phyloP scores from a whole-genome alignment of 805 yeast genomes.

The Myxozyma sirexii region DNA sequence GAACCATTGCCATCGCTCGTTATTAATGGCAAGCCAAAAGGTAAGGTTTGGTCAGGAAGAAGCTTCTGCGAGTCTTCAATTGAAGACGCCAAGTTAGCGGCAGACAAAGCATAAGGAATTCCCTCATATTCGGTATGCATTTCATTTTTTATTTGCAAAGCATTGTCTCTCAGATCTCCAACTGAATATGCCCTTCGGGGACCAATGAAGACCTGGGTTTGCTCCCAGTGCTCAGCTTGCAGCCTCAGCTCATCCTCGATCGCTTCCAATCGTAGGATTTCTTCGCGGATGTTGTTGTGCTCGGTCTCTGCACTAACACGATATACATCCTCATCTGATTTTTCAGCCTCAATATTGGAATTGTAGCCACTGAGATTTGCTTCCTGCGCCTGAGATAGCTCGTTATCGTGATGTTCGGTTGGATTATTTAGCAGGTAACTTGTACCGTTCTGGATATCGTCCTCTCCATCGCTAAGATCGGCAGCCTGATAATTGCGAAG shows the following conservation, averaged over 20 bases:
- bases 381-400: too few relatives aligned
- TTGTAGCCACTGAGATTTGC: too few relatives aligned
- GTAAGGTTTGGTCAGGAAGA: too few relatives aligned
- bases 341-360: not conserved
- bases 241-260: constrained; percentile 13
- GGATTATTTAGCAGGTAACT: too few relatives aligned
- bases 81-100: not conserved
- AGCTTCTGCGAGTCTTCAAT: too few relatives aligned
- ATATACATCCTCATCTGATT: too few relatives aligned
- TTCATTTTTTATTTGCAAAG: too few relatives aligned
- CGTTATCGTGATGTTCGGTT: too few relatives aligned
- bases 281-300: not conserved
- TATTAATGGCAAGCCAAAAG: too few relatives aligned
- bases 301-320: not conserved
- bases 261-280: not conserved
- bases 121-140: not conserved
- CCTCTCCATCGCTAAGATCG: not conserved
- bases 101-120: not conserved
- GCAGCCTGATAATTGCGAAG: not conserved
- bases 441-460: too few relatives aligned
- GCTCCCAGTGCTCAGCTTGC: not conserved
- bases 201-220: not conserved
- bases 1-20: not conserved
- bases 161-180: not conserved
- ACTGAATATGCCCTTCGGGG: constrained; percentile 5